Percentiles rank a stretch among this genome's conserved stretches.
Evolutionary conservation across 768 basidiomycete species (phyloP).

Genomic region (Pulveroboletus frians): DNA sequence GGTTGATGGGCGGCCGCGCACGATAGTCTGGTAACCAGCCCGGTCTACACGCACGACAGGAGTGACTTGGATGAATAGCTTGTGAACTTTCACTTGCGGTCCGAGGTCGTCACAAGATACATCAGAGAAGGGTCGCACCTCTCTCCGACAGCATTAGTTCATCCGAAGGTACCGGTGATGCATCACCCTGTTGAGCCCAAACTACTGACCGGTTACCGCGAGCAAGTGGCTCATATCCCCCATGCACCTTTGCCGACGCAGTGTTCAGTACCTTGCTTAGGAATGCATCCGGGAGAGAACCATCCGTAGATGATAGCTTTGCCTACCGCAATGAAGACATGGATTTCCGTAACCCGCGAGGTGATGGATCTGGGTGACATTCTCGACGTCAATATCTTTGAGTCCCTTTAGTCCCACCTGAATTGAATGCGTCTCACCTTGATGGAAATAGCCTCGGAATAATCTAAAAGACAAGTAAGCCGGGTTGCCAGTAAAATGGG

Average conservation of each 20-base stretch:
- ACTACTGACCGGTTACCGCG: neutral
- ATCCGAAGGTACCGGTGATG: slow-evolving; percentile 3
- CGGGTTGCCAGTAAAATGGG: too few relatives aligned
- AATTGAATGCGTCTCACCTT: neutral
- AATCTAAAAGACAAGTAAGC: slow-evolving; percentile 1
- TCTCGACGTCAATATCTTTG: neutral
- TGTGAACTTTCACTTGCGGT: slow-evolving; percentile 12
- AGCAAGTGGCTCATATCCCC: neutral
- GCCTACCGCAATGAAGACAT: neutral
- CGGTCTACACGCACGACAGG: slow-evolving; percentile 13
- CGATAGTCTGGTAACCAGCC: too few relatives aligned
- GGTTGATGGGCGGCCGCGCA: slow-evolving; percentile 3
- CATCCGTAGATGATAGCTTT: neutral
- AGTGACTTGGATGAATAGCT: slow-evolving; percentile 17
- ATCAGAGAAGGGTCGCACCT: slow-evolving; percentile 9
- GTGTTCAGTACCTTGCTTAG: neutral
- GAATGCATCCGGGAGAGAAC: neutral
- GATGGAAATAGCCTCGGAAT: neutral
- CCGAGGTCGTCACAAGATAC: slow-evolving; percentile 4
- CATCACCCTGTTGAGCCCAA: neutral
- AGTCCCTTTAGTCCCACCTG: slow-evolving; percentile 14
- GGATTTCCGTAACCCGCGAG: neutral
- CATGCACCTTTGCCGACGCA: neutral
- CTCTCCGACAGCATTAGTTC: slow-evolving; percentile 1
- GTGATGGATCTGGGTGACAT: neutral